Evolutionary conservation across 805 yeast genomes (phyloP), one percentile per base, ranked within the genome.

Genomic region (Cyberlindnera japonica): DNA sequence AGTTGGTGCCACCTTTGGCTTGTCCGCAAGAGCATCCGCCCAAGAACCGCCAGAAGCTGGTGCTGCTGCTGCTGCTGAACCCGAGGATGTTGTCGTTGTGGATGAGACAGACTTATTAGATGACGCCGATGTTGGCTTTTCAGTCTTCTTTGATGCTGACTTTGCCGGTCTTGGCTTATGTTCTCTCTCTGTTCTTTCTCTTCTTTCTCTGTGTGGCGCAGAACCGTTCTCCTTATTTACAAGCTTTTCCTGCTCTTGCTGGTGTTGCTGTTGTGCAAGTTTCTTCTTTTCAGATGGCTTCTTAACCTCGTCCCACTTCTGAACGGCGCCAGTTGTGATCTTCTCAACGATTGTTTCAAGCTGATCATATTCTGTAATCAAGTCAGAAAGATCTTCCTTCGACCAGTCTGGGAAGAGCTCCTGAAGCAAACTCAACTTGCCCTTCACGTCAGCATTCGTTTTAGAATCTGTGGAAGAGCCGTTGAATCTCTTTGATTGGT

Each of bases 321-420:
- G 74, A 27, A 87, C 95, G 55, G 84, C 83, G 50, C 96, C 95
- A 47, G 88, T 85, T 42, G 95, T 81, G 64, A 93, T 90, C 62
- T 88, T 81, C 58, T 83, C 90, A 49, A 87, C 82, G 49, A 93
- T 86, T 32, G 76, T 73, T 58, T 83, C 95, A 51, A 89, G 70
- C 59, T 84, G 89, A 48, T 79, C 71, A 48, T 82, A 76, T 64
- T 93, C 98, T 43, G 72, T 71, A 53, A 90, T 79, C 44, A 88
- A 79, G 38, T 82, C 77, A 33, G 71, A 66, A 59, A 93, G 77
- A 60, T 93, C 99, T 21, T 85, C 95, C 40, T 74, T 71, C 35
- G 85, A 75, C 99, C 99, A 93, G 59, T 86, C 96, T 32, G 97
- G 95, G 68, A 93, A 90, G 70, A 93, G 72, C 65, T 91, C 98